These are phyloP conservation scores for Escovopsis sp. DNA, from an alignment of 2,329 filamentous ascomycete genomes.

Conservation along the genomic window DNA sequence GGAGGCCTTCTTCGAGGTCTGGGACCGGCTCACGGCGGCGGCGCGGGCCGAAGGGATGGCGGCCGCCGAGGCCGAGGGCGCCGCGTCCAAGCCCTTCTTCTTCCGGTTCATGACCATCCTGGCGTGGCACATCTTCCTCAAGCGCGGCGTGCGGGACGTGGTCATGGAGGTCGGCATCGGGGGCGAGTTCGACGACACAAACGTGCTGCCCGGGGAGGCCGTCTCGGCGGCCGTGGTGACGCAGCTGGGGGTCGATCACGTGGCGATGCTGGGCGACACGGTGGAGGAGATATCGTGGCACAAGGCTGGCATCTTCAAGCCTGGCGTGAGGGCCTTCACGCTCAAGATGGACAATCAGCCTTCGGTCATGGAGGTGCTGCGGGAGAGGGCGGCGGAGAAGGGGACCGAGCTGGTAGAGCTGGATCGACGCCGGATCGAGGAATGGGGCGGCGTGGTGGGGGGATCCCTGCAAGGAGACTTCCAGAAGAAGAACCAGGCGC, in stretches of 20 bases:
- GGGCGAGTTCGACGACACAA: conserved; percentile 86
- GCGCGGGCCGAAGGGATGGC: conserved; percentile 19
- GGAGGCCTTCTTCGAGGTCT: conserved; percentile 69
- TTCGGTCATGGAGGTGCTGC: conserved; percentile 37
- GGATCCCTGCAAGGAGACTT: conserved; percentile 34
- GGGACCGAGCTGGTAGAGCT: conserved; percentile 29
- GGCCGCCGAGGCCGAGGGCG: conserved; percentile 33
- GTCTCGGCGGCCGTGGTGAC: conserved; percentile 62
- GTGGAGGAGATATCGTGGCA: conserved; percentile 79
- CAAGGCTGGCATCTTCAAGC: conserved; percentile 77
- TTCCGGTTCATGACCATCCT: conserved; percentile 85
- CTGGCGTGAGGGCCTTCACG: conserved; percentile 28
- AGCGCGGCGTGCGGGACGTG: conserved; percentile 60
- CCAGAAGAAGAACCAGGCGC: conserved; percentile 43
- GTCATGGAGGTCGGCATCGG: conserved; percentile 91
- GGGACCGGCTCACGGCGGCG: conserved; percentile 44
- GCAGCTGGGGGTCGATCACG: conserved; percentile 75
- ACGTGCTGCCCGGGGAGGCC: conserved; percentile 50
- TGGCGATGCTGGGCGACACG: conserved; percentile 63
- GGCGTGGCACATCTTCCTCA: conserved; percentile 69
- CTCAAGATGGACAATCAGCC: conserved; percentile 13
- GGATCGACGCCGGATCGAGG: conserved; percentile 20
- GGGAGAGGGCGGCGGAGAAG: conserved; percentile 44
- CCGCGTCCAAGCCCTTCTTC: conserved; percentile 67
- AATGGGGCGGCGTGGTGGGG: conserved; percentile 28